phyloP scores from a whole-genome alignment of 129 eudicot species.

The Erigeron canadensis region DNA sequence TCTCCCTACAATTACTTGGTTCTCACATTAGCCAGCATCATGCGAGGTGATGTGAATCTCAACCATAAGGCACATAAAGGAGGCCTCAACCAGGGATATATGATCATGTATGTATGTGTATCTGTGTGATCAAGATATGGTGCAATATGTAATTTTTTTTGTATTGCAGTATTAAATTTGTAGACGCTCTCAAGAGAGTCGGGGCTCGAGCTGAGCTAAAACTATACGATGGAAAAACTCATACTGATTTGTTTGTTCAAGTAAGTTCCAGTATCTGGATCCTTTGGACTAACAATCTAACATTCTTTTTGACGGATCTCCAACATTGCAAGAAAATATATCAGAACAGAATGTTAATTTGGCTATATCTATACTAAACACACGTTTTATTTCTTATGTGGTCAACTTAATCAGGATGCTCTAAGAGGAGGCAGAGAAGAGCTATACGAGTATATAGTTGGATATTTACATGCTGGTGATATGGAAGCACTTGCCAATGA shows the following conservation, averaged over 20 bases:
- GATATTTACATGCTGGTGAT: constrained; percentile 65
- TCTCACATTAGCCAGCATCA: no score
- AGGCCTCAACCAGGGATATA: no score
- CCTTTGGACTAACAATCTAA: not conserved
- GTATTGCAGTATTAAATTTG: constrained; percentile 65
- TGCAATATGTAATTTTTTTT: not conserved
- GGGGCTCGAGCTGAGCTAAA: constrained; percentile 79
- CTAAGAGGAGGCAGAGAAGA: constrained; percentile 92
- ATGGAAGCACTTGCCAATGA: constrained; percentile 77
- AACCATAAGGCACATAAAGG: no score
- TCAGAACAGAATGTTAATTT: not conserved
- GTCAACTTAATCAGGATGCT: constrained; percentile 52
- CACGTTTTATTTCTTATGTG: not conserved
- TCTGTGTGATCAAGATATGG: not conserved
- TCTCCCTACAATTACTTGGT: no score
- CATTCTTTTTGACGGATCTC: not conserved
- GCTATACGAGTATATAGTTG: constrained; percentile 66
- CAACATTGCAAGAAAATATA: not conserved
- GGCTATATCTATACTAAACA: not conserved
- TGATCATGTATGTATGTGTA: not conserved
- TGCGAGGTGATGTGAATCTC: no score
- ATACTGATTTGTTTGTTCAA: constrained; percentile 88
- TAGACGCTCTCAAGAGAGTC: constrained; percentile 54
- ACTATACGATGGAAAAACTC: constrained; percentile 82
- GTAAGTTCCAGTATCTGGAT: constrained; percentile 38